Evolutionary conservation across 306 rosid species (phyloP).

Genomic region (Dryas alaskensis): DNA sequence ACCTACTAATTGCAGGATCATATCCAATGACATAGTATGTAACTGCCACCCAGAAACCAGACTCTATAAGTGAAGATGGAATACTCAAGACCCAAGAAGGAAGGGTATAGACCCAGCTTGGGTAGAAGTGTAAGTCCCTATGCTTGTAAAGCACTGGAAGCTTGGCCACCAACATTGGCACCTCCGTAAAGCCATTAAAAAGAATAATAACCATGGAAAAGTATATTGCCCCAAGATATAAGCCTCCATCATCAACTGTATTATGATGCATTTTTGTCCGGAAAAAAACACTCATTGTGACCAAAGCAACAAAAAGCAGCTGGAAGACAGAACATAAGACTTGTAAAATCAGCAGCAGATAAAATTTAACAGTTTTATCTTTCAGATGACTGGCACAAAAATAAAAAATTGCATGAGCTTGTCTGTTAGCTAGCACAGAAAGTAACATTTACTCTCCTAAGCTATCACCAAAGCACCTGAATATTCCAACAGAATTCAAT

Average conservation of each 20-base stretch:
- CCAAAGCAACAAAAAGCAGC: conserved; percentile 84
- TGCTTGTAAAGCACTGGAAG: conserved; percentile 98
- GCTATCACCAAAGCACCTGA: not conserved
- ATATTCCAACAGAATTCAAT: not conserved
- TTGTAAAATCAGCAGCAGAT: conserved; percentile 36
- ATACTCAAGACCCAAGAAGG: conserved; percentile 92
- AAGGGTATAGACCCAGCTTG: conserved; percentile 91
- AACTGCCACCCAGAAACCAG: conserved; percentile 92
- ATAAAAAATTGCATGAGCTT: not conserved
- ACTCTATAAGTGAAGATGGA: conserved; percentile 81
- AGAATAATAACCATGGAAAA: conserved; percentile 94
- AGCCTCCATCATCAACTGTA: conserved; percentile 79
- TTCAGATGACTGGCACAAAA: conserved; percentile 16
- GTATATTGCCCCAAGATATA: conserved; percentile 93
- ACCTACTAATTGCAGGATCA: conserved; percentile 88
- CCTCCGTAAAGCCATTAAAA: conserved; percentile 97
- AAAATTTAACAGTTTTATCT: conserved; percentile 19
- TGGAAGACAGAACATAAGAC: conserved; percentile 42
- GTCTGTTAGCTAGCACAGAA: not conserved
- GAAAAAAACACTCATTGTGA: conserved; percentile 97
- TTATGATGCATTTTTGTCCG: conserved; percentile 87
- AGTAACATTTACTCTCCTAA: not conserved
- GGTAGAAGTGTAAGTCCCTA: conserved; percentile 92
- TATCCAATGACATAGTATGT: conserved; percentile 87
- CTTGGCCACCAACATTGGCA: conserved; percentile 95